A percentile compares a stretch with the other conserved stretches of the same genome.
These are phyloP conservation scores for Escovopsis sp. DNA, from an alignment of 2,329 filamentous ascomycete genomes.

Conservation along the genomic window DNA sequence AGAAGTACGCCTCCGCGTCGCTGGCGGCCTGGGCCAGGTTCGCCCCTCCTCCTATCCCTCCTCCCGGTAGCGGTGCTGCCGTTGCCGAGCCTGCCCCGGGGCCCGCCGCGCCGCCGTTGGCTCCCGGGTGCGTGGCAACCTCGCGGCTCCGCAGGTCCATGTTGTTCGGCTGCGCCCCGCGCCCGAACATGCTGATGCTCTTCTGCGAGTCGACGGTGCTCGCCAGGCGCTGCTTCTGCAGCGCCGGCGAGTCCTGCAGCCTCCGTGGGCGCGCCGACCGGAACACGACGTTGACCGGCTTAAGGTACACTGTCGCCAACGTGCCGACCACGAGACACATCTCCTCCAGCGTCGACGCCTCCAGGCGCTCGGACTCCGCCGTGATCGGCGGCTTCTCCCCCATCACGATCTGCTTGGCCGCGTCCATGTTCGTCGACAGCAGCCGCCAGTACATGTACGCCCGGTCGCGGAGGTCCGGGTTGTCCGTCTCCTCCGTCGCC, in stretches of 20 bases:
- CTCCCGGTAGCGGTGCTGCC: too few species aligned
- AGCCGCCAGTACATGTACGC: constrained; percentile 99
- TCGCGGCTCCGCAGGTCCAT: constrained; percentile 28
- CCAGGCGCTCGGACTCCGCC: constrained; percentile 87
- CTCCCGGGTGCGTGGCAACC: too few species aligned
- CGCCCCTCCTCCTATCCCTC: constrained; percentile 12
- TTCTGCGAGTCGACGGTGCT: constrained; percentile 41
- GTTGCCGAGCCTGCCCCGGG: constrained; percentile 9
- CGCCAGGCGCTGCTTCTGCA: constrained; percentile 58
- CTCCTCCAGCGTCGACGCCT: constrained; percentile 82
- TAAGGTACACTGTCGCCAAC: constrained; percentile 91
- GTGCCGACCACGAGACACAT: constrained; percentile 96
- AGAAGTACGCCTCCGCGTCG: constrained; percentile 84
- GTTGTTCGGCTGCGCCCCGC: constrained; percentile 35
- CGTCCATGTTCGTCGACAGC: constrained; percentile 77
- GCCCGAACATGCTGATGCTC: constrained; percentile 43
- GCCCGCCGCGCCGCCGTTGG: constrained; percentile 6
- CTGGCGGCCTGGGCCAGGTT: constrained; percentile 59
- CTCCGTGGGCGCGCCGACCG: constrained; percentile 69
- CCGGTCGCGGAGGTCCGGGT: constrained; percentile 86
- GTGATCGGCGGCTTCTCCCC: constrained; percentile 94
- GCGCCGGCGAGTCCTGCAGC: constrained; percentile 67
- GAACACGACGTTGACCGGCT: constrained; percentile 95
- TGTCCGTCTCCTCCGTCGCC: constrained; percentile 98
- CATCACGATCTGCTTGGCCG: constrained; percentile 85